Evolutionary conservation across 1,139 yeast genomes (phyloP).

Genomic region (Ogataea hybrid): DNA sequence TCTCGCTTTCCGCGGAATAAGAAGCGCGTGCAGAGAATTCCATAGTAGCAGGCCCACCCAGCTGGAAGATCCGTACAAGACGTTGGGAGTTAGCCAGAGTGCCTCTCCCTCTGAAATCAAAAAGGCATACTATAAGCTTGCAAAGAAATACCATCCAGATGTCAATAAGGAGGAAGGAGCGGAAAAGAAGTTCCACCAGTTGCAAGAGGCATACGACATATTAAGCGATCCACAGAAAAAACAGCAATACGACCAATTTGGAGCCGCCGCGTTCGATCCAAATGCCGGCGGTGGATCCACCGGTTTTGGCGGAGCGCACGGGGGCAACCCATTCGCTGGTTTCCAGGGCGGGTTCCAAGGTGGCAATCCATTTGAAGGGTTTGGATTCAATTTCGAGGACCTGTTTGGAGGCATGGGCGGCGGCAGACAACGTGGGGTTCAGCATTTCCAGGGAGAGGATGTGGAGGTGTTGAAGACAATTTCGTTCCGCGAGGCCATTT

Average conservation of each 20-base stretch:
- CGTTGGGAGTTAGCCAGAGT: conserved; percentile 68
- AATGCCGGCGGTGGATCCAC: conserved; percentile 44
- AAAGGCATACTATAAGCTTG: conserved; percentile 89
- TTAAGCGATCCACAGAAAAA: conserved; percentile 84
- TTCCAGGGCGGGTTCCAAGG: conserved; percentile 7
- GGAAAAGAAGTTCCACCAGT: conserved; percentile 83
- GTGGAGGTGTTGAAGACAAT: conserved; percentile 76
- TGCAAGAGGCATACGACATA: conserved; percentile 93
- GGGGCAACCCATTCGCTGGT: conserved; percentile 37
- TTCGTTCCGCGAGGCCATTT: conserved; percentile 82
- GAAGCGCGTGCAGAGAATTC: conserved; percentile 18
- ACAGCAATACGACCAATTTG: conserved; percentile 88
- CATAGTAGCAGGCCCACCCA: conserved; percentile 24
- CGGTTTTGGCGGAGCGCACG: conserved; percentile 39
- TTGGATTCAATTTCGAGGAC: conserved; percentile 73
- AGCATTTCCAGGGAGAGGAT: conserved; percentile 86
- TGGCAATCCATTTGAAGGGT: conserved; percentile 32
- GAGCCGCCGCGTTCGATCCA: conserved; percentile 78
- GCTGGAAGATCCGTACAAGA: conserved; percentile 74
- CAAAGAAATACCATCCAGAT: conserved; percentile 95
- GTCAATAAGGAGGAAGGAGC: conserved; percentile 90
- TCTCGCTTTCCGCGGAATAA: neutral
- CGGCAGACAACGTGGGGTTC: conserved; percentile 46
- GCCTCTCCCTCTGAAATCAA: conserved; percentile 86
- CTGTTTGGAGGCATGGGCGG: conserved; percentile 69